Percentiles rank a stretch among this genome's conserved stretches.
These are phyloP conservation scores for Fusarium sp. DNA, from an alignment of 2,329 filamentous ascomycete species.

Conservation along the genomic window DNA sequence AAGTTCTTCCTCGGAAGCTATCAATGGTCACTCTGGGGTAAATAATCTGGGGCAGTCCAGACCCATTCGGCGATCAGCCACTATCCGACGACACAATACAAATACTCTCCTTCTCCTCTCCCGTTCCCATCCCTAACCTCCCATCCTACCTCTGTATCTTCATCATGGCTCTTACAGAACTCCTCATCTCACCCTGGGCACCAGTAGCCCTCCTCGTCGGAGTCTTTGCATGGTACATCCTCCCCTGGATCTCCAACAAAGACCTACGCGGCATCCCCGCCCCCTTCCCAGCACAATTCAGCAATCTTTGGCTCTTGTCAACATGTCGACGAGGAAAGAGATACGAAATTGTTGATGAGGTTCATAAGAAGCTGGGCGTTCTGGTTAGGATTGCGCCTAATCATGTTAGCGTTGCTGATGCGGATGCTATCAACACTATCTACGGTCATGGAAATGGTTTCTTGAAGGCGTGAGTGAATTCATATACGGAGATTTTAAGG, in stretches of 20 bases:
- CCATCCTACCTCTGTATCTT: no score
- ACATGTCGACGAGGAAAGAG: conserved; percentile 73
- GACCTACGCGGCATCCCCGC: conserved; percentile 68
- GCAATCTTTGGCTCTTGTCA: conserved; percentile 82
- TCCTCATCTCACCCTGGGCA: conserved; percentile 39
- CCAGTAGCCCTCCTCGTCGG: conserved; percentile 19
- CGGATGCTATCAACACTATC: conserved; percentile 77
- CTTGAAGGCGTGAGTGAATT: conserved; percentile 68
- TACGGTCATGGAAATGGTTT: conserved; percentile 86
- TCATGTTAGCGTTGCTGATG: conserved; percentile 85
- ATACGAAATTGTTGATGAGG: conserved; percentile 72
- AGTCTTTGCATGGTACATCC: conserved; percentile 33
- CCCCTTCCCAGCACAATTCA: conserved; percentile 73
- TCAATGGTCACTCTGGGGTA: conserved; percentile 16
- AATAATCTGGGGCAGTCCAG: conserved; percentile 16
- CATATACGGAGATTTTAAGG: no score
- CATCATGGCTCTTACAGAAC: conserved; percentile 38
- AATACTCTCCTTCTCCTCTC: not conserved
- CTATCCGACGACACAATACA: not conserved
- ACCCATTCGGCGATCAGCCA: not conserved
- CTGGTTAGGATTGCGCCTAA: conserved; percentile 86
- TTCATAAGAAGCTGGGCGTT: conserved; percentile 80
- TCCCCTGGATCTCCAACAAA: conserved; percentile 62
- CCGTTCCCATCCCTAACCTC: no score
- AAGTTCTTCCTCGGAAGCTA: conserved; percentile 18